These are phyloP conservation scores for Patellaria atrata DNA, from an alignment of 495 filamentous ascomycete genomes.

Conservation along the genomic window DNA sequence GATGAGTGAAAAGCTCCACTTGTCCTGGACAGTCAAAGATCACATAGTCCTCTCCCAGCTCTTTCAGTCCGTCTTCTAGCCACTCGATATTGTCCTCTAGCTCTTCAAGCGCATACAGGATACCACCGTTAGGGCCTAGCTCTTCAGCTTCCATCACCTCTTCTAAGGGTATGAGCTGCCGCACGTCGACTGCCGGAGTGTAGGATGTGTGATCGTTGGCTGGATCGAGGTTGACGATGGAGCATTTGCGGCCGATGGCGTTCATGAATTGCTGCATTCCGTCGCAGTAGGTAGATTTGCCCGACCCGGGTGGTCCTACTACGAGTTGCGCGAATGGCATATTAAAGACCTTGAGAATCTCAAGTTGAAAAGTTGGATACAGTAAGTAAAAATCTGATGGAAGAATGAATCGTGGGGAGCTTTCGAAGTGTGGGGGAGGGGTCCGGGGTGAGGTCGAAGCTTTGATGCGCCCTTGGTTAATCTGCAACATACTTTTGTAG, in stretches of 20 bases:
- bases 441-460: too few relatives aligned
- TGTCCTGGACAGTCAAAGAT: slow-evolving; percentile 95
- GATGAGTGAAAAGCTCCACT: slow-evolving; percentile 92
- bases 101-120: slow-evolving; percentile 89
- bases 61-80: slow-evolving; percentile 51
- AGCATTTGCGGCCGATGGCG: slow-evolving; percentile 87
- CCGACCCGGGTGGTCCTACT: slow-evolving; percentile 81
- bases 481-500: not conserved
- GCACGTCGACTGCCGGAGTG: slow-evolving; percentile 78
- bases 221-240: slow-evolving; percentile 89
- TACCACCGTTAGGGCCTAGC: slow-evolving; percentile 81
- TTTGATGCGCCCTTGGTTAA: too few relatives aligned
- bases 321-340: slow-evolving; percentile 67
- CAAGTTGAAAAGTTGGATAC: too few relatives aligned
- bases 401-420: too few relatives aligned
- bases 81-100: slow-evolving; percentile 85
- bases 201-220: slow-evolving; percentile 79
- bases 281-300: slow-evolving; percentile 96
- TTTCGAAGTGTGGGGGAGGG: too few relatives aligned
- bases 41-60: slow-evolving; percentile 61
- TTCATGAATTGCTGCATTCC: slow-evolving; percentile 97
- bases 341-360: too few relatives aligned
- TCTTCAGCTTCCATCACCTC: slow-evolving; percentile 90
- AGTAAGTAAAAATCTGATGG: too few relatives aligned
- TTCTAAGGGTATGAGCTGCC: slow-evolving; percentile 73